These are phyloP conservation scores for Croton setiger DNA, from an alignment of 441 rosid genomes.

Conservation along the genomic window DNA sequence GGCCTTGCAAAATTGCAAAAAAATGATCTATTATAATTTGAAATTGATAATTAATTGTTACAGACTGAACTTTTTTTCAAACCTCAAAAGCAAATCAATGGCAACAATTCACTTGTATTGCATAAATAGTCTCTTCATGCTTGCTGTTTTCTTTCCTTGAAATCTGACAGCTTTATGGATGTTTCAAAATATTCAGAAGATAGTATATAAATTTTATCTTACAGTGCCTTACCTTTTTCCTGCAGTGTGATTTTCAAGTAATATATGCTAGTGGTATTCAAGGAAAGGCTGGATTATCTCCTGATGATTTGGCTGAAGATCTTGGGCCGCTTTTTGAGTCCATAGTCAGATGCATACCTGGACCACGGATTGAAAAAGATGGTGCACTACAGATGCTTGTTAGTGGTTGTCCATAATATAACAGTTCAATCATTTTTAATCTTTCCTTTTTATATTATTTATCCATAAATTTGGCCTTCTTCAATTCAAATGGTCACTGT, in stretches of 20 bases:
- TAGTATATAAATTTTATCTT: slow-evolving; percentile 13
- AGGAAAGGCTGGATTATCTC: slow-evolving; percentile 91
- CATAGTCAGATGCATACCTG: slow-evolving; percentile 93
- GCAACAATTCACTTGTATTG: background rate
- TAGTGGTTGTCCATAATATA: slow-evolving; percentile 46
- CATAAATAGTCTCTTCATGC: background rate
- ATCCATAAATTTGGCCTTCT: slow-evolving; percentile 14
- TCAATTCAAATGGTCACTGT: background rate
- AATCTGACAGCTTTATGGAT: background rate
- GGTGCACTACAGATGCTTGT: slow-evolving; percentile 99
- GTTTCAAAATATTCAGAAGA: slow-evolving; percentile 1
- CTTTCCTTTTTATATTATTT: slow-evolving; percentile 11
- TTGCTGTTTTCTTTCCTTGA: background rate
- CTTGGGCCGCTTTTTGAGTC: slow-evolving; percentile 92
- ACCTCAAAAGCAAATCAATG: background rate
- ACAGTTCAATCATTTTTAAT: slow-evolving; percentile 14
- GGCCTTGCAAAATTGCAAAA: background rate
- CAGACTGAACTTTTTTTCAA: background rate
- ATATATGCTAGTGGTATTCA: slow-evolving; percentile 93
- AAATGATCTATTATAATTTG: background rate
- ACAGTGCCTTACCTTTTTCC: slow-evolving; percentile 9
- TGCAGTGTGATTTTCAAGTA: slow-evolving; percentile 97
- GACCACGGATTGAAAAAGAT: slow-evolving; percentile 81
- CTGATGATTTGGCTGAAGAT: slow-evolving; percentile 85
- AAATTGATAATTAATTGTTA: background rate